phyloP scores from a whole-genome alignment of 2,329 filamentous ascomycete genomes.

The Balansia obtecta region DNA sequence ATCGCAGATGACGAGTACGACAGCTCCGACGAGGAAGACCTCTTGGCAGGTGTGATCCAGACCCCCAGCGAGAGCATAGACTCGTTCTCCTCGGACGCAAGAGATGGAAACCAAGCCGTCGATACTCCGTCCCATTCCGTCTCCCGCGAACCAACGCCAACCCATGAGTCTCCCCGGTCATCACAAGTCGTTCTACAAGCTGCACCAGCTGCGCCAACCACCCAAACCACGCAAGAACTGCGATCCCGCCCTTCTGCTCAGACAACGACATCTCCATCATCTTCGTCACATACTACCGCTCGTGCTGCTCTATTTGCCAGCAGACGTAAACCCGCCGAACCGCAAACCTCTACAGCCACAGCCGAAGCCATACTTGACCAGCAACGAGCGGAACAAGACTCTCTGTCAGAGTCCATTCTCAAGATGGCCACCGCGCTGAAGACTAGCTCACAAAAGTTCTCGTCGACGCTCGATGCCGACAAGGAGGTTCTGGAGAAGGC shows the following conservation, averaged over 20 bases:
- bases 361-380: slow-evolving; percentile 63
- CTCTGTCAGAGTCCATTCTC: slow-evolving; percentile 69
- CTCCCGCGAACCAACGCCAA: slow-evolving; percentile 3
- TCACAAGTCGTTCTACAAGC: slow-evolving; percentile 6
- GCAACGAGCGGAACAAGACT: slow-evolving; percentile 72
- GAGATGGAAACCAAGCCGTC: slow-evolving; percentile 11
- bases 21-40: slow-evolving; percentile 43
- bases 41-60: slow-evolving; percentile 40
- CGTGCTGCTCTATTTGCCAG: slow-evolving; percentile 33
- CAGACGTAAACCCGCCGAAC: slow-evolving; percentile 23
- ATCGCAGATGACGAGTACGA: slow-evolving; percentile 26
- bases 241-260: slow-evolving; percentile 18
- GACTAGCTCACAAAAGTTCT: slow-evolving; percentile 59
- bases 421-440: slow-evolving; percentile 70
- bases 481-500: slow-evolving; percentile 62
- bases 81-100: slow-evolving; percentile 20
- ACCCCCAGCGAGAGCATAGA: slow-evolving; percentile 42
- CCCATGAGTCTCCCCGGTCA: slow-evolving; percentile 6
- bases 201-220: slow-evolving; percentile 10
- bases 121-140: slow-evolving; percentile 8
- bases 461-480: slow-evolving; percentile 55
- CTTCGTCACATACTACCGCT: slow-evolving; percentile 21
- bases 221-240: slow-evolving; percentile 23
- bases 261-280: slow-evolving; percentile 5
- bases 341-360: slow-evolving; percentile 33